Evolutionary conservation across 768 basidiomycete genomes (phyloP).

Genomic region (Amanita fuliginea): DNA sequence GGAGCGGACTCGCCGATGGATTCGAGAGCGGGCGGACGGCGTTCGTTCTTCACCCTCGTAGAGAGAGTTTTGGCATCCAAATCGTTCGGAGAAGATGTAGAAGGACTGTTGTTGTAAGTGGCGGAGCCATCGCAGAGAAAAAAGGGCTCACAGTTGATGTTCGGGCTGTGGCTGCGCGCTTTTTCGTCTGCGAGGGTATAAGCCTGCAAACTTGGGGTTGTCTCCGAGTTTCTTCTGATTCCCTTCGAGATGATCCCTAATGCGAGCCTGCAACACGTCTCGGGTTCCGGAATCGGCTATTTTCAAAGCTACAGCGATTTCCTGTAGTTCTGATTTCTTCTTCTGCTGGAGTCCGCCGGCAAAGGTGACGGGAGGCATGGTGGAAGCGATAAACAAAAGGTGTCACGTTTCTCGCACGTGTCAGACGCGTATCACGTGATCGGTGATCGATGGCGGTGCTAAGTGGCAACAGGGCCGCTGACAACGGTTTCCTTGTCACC

Average conservation of each 20-base stretch:
- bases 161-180: conserved; percentile 27
- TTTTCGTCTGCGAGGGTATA: conserved; percentile 35
- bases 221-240: conserved; percentile 46
- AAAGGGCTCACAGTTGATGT: background rate
- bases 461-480: background rate
- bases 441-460: background rate
- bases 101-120: conserved; percentile 3
- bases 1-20: conserved; percentile 38
- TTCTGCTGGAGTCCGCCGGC: conserved; percentile 49
- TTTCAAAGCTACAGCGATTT: conserved; percentile 42
- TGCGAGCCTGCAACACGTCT: conserved; percentile 50
- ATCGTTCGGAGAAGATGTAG: conserved; percentile 6
- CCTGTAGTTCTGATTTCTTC: conserved; percentile 59
- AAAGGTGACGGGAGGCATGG: conserved; percentile 34
- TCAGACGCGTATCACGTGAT: conserved; percentile 24
- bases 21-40: conserved; percentile 18
- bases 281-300: conserved; percentile 48
- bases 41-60: conserved; percentile 13
- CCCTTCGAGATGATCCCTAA: conserved; percentile 49
- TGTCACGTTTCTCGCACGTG: conserved; percentile 15
- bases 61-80: conserved; percentile 12
- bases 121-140: conserved; percentile 10
- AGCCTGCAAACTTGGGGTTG: conserved; percentile 43
- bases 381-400: conserved; percentile 18
- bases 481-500: conserved; percentile 3